A percentile compares a stretch with the other conserved stretches of the same genome.
phyloP scores from a whole-genome alignment of 257 asterid genomes.

The Schizonepeta tenuifolia region DNA sequence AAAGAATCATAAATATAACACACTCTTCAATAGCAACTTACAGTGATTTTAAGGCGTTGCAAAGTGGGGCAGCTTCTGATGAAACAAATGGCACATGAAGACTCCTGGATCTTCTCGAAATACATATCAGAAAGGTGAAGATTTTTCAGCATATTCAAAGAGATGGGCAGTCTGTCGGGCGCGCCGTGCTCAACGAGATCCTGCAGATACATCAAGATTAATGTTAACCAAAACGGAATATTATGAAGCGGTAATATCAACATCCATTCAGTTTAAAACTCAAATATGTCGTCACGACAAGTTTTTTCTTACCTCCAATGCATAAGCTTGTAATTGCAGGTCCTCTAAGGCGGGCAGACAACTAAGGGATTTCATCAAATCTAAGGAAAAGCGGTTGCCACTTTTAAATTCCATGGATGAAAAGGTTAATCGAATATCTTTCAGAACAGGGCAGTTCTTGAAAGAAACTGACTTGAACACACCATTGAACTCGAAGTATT shows the following conservation, averaged over 20 bases:
- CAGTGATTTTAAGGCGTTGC: constrained; percentile 55
- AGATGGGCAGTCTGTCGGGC: constrained; percentile 45
- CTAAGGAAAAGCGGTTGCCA: constrained; percentile 45
- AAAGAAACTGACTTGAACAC: constrained; percentile 46
- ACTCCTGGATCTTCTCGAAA: constrained; percentile 51
- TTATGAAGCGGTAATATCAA: not conserved
- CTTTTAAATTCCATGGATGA: constrained; percentile 47
- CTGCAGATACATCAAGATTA: constrained; percentile 35
- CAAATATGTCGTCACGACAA: not conserved
- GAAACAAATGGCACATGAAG: constrained; percentile 58
- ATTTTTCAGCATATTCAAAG: constrained; percentile 44
- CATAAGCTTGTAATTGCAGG: constrained; percentile 51
- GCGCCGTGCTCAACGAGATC: constrained; percentile 58
- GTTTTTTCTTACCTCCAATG: constrained; percentile 53
- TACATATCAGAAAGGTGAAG: constrained; percentile 55
- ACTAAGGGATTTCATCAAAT: constrained; percentile 52
- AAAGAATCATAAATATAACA: too few relatives aligned
- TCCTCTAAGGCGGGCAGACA: constrained; percentile 52
- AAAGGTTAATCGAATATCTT: constrained; percentile 43
- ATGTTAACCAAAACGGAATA: not conserved
- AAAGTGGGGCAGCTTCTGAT: constrained; percentile 59
- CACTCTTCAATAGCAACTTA: constrained; percentile 30
- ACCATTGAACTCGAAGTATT: constrained; percentile 55
- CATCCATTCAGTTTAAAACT: not conserved
- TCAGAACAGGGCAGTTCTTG: constrained; percentile 49